These are phyloP conservation scores for Scutellaria baicalensis DNA, from an alignment of 257 asterid species.

Conservation along the genomic window DNA sequence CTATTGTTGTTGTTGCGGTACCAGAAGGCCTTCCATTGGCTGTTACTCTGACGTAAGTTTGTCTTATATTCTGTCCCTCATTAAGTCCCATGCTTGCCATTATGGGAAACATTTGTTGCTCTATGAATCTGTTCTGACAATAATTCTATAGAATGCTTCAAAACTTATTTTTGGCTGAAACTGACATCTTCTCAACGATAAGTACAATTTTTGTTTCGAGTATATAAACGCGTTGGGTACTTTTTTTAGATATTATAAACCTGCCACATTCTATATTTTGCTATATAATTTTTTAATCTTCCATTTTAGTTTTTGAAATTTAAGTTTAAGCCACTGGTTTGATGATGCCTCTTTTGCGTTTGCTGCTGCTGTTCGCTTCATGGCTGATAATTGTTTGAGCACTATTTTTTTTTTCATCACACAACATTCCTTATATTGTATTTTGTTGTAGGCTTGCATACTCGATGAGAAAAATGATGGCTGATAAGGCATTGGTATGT, in stretches of 20 bases:
- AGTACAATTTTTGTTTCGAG: background rate
- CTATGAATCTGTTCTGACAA: background rate
- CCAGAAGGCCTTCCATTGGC: slow-evolving; percentile 99
- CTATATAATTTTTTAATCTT: background rate
- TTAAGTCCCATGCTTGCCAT: background rate
- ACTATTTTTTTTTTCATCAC: background rate
- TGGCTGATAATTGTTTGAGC: background rate
- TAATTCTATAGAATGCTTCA: background rate
- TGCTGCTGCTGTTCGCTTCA: background rate
- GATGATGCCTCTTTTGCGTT: slow-evolving; percentile 2
- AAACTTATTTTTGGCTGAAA: background rate
- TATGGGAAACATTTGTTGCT: background rate
- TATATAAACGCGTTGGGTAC: background rate
- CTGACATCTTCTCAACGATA: background rate
- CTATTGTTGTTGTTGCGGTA: slow-evolving; percentile 92
- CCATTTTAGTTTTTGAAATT: background rate
- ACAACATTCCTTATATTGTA: background rate
- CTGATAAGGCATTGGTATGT: slow-evolving; percentile 96
- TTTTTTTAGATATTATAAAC: background rate
- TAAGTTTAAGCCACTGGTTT: background rate
- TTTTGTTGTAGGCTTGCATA: slow-evolving; percentile 81
- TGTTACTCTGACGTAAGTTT: slow-evolving; percentile 83
- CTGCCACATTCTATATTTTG: background rate
- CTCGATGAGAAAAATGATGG: slow-evolving; percentile 99
- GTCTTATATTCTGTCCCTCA: background rate